phyloP scores from a whole-genome alignment of 129 eudicot species.

The Gnaphalium uliginosum region DNA sequence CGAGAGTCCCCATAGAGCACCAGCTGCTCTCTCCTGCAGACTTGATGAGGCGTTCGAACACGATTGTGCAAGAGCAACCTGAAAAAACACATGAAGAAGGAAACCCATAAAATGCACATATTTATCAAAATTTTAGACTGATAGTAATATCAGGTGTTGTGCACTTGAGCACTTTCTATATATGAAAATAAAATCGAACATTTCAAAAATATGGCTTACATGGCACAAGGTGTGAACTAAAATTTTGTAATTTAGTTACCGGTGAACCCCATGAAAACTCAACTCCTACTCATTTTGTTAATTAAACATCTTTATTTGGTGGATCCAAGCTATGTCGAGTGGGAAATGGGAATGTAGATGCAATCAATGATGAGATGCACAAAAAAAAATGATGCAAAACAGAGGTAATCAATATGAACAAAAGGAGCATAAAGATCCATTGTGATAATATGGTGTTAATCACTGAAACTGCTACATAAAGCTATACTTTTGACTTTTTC shows the following conservation, averaged over 20 bases:
- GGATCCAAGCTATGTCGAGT: background rate
- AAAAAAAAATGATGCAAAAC: background rate
- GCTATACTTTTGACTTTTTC: background rate
- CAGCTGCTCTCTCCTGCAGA: conserved; percentile 99
- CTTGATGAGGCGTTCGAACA: conserved; percentile 87
- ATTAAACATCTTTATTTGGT: background rate
- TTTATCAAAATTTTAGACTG: background rate
- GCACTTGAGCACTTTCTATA: conserved; percentile 11
- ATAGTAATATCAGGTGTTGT: conserved; percentile 12
- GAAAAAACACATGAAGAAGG: conserved; percentile 12
- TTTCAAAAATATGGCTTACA: background rate
- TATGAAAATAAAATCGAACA: background rate
- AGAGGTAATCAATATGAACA: background rate
- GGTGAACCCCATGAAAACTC: background rate
- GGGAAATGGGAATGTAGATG: background rate
- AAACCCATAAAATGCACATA: background rate
- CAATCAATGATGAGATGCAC: background rate
- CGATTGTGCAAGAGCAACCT: conserved; percentile 93
- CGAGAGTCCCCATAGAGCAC: conserved; percentile 97
- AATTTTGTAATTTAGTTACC: background rate
- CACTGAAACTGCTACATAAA: background rate
- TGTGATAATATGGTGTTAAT: conserved; percentile 1
- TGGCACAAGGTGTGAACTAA: background rate
- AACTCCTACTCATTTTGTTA: background rate
- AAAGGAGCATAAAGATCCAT: background rate